phyloP scores from a whole-genome alignment of 257 asterid genomes.

The Striga asiatica region DNA sequence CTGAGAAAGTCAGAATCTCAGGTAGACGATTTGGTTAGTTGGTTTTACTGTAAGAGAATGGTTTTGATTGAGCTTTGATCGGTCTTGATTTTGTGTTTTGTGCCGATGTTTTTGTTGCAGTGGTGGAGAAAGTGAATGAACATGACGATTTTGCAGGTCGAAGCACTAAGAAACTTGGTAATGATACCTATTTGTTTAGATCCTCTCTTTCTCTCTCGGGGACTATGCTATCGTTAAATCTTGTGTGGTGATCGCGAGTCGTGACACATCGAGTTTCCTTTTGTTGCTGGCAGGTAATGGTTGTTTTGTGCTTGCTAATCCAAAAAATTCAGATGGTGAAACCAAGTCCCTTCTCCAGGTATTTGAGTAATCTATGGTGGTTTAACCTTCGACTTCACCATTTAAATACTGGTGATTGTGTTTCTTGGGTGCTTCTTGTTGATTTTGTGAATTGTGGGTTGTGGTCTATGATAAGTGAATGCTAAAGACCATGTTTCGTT shows the following conservation, averaged over 20 bases:
- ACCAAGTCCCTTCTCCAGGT: conserved; percentile 70
- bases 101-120: conserved; percentile 21
- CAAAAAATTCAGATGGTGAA: conserved; percentile 43
- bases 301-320: conserved; percentile 61
- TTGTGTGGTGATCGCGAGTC: neutral
- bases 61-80: neutral
- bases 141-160: conserved; percentile 7
- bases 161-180: conserved; percentile 34
- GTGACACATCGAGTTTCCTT: neutral
- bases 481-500: no score
- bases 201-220: neutral
- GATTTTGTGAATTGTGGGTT: neutral
- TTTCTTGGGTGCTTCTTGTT: neutral
- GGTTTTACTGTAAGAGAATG: neutral
- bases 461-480: no score
- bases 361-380: neutral
- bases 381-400: neutral
- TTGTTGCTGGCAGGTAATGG: conserved; percentile 29
- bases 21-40: conserved; percentile 15
- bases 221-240: neutral
- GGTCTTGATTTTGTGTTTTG: neutral
- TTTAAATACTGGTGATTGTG: neutral
- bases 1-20: conserved; percentile 38
- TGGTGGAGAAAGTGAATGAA: conserved; percentile 29
- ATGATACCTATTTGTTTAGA: neutral